Base-by-base conservation (phyloP, 768 basidiomycete species). In the Panus rudis region DNA sequence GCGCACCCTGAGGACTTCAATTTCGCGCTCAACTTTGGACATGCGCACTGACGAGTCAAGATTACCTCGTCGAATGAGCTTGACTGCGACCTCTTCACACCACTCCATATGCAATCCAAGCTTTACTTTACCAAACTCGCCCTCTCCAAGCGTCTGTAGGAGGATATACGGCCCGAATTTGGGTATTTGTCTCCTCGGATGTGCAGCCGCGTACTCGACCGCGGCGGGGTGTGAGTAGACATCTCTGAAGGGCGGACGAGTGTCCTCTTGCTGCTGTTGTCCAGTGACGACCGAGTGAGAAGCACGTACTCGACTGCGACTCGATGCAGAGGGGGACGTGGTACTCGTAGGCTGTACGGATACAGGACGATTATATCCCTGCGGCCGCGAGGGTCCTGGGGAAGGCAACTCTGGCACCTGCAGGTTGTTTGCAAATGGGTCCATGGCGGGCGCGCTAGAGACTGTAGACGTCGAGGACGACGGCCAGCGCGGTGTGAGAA, bases 61-160 rank as follows among this genome's bases (percentile, higher is more conserved):
- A 58, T 88, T 97, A 24, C 92, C 92, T 42, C 92, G 70, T 42
- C 92, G 76, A 55, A 98, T 98, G 46, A 99, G 72, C 69, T 99
- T 99, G 56, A 97, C 92, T 11, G 94, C 94, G n/a, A 94, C 93
- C 60, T 97, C 94, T 63, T 96, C 92, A 23, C 91, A 92, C 81
- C 87, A 96, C 52, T 87, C 81, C 52, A 72, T 74, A 56, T 98
- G 94, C 41, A 98, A 71, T 4, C 94, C 94, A n/a, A 98, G 79
- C 62, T 97, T 98, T 67, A 98, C 93, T 63, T 98, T 98, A 35
- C 92, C 93, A 58, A 97, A 97, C 69, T 98, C 94, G 52, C 94
- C 94, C 66, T 99, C 94, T 34, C 96, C 96, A 16, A 99, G 74
- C 0, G 96, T 98, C 63, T 98, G 93, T 14, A 99, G 71, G 28